Evolutionary conservation across 108 stramenopile genomes (phyloP), one percentile per base, ranked within the genome.

Genomic region (Cyclotella cryptica): DNA sequence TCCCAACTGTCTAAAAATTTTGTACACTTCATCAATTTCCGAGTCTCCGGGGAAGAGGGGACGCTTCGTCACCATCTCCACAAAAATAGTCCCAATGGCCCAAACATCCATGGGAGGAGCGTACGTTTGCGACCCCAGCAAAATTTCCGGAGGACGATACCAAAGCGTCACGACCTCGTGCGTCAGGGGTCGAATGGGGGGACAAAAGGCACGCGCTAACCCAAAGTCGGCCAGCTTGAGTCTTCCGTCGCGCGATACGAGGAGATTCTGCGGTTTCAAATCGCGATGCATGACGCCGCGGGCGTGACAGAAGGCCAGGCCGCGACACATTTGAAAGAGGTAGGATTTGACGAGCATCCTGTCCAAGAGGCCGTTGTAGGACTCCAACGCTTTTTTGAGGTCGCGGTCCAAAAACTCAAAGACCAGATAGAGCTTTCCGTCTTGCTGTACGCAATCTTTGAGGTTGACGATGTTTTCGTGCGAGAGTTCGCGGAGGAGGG

Each of bases 201-300:
- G 96, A 65, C 96, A 96, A 74, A 98, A 98, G 26, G 99, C 97
- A 22, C 99, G 85, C 3, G 99, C 98, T 15, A 99, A 82, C 41
- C 99, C 99, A 74, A 99, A 99, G 84, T 99, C 99, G 24, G 99
- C 99, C 10, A 99, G 87, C 84, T 99, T 99, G 27, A 98, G 86
- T 14, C 85, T 83, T n/a, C 99, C 99, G 49, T 94, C 91, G 10
- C 93, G 76, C 27, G 91, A 88, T 1, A 99, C 93, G 15, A 99
- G 89, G n/a, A 99, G 85, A 86, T 99, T 99, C 82, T 98, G 99
- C 10, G 99, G 99, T 80, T 99, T 99, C 59, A 99, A 85, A 89
- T 99, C 99, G 55, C 96, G 88, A 85, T 99, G 99, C 96, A 99
- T 91, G 46, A 98, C 96, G 21, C 98, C 96, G 13, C 96, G 89